Evolutionary conservation across 2,329 filamentous ascomycete species (phyloP).

Genomic region (Aspergillus sp.): DNA sequence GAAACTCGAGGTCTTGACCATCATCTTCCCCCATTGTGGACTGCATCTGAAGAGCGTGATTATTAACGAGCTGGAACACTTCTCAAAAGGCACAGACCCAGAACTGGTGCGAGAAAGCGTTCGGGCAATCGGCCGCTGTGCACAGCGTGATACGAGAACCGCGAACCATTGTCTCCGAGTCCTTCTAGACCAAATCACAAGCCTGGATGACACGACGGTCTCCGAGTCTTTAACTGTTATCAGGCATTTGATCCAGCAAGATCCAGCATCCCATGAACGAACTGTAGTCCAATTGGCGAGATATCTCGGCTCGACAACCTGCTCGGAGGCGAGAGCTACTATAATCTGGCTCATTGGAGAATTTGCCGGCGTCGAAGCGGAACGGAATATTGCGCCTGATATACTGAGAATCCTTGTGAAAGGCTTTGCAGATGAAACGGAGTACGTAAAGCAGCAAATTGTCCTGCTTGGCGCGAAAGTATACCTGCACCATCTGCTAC

Average conservation of each 20-base stretch:
- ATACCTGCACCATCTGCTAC: constrained; percentile 74
- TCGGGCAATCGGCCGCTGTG: constrained; percentile 85
- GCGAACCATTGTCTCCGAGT: constrained; percentile 73
- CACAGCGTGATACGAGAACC: constrained; percentile 64
- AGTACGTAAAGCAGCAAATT: constrained; percentile 83
- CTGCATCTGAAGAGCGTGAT: constrained; percentile 73
- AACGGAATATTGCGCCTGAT: constrained; percentile 87
- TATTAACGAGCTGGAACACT: constrained; percentile 87
- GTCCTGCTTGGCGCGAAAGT: constrained; percentile 92
- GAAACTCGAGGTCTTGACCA: constrained; percentile 82
- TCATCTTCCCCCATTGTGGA: constrained; percentile 79
- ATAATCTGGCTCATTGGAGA: constrained; percentile 98
- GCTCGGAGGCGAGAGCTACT: constrained; percentile 79
- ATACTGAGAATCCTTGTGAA: constrained; percentile 81
- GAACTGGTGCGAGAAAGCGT: constrained; percentile 81
- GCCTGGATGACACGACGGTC: constrained; percentile 75
- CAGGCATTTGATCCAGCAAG: constrained; percentile 86
- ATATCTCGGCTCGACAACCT: constrained; percentile 80
- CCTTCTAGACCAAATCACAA: constrained; percentile 78
- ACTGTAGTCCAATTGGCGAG: constrained; percentile 86
- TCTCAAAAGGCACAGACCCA: constrained; percentile 66
- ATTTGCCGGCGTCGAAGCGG: constrained; percentile 69
- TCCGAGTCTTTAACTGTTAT: constrained; percentile 93
- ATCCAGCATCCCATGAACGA: constrained; percentile 68
- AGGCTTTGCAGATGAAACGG: constrained; percentile 73